phyloP scores from a whole-genome alignment of 352 stramenopile species.

The Halophytophthora batemanensis region DNA sequence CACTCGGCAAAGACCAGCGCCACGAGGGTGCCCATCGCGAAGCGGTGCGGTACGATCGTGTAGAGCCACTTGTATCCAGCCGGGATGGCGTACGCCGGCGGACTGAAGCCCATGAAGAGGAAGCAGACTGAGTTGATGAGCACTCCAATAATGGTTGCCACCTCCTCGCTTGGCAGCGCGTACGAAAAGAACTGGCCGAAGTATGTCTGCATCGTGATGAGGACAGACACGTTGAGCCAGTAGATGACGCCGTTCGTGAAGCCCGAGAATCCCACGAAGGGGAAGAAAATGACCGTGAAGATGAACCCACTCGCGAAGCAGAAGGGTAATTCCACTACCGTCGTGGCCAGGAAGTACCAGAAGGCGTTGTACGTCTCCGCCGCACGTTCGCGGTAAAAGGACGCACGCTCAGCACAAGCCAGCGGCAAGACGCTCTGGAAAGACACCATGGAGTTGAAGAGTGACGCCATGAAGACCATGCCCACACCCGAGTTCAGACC shows the following conservation, averaged over 20 bases:
- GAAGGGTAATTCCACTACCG: constrained; percentile 39
- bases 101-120: constrained; percentile 58
- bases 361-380: constrained; percentile 69
- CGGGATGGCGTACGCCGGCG: constrained; percentile 22
- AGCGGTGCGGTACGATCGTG: constrained; percentile 17
- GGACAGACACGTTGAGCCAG: constrained; percentile 22
- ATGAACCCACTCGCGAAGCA: constrained; percentile 19
- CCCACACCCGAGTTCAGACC: constrained; percentile 39
- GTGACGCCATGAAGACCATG: constrained; percentile 68
- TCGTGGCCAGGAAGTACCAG: constrained; percentile 43
- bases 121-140: constrained; percentile 46
- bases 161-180: constrained; percentile 36
- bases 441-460: constrained; percentile 68
- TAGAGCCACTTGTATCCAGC: constrained; percentile 8
- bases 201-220: constrained; percentile 50
- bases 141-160: constrained; percentile 37
- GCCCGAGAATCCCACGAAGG: constrained; percentile 7
- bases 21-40: constrained; percentile 16
- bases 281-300: constrained; percentile 26
- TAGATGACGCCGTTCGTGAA: constrained; percentile 11
- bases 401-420: constrained; percentile 65
- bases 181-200: constrained; percentile 74
- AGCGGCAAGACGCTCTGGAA: constrained; percentile 67
- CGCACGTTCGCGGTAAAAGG: constrained; percentile 84
- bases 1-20: constrained; percentile 21